phyloP scores from a whole-genome alignment of 2,329 filamentous ascomycete genomes.

The Orbilia blumenaviensis region DNA sequence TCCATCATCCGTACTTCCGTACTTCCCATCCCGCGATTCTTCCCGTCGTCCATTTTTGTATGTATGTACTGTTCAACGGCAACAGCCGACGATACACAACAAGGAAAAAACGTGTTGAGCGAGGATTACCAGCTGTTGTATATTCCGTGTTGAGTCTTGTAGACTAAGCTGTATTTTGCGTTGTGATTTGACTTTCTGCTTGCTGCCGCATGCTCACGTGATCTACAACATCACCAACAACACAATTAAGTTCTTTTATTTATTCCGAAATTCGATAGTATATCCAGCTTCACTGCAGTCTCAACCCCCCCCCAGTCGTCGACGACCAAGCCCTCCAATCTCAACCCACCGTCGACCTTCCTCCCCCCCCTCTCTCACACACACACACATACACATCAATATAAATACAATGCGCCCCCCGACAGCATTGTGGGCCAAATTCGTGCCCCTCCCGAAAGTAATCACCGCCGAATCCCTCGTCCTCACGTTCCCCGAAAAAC shows the following conservation, averaged over 20 bases:
- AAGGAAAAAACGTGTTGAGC: neutral
- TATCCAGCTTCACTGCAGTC: neutral
- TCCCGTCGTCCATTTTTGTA: constrained; percentile 12
- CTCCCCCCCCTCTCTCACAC: too few species aligned
- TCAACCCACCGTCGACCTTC: neutral
- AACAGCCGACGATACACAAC: neutral
- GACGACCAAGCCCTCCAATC: neutral
- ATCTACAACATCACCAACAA: constrained; percentile 7
- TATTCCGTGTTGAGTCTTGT: too few species aligned
- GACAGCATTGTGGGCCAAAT: constrained; percentile 36
- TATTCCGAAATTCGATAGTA: constrained; percentile 15
- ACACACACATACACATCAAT: neutral
- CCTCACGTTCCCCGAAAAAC: constrained; percentile 25
- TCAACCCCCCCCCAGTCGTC: neutral
- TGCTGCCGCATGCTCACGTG: neutral
- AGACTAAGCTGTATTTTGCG: too few species aligned
- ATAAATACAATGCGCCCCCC: constrained; percentile 34
- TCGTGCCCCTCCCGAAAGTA: constrained; percentile 32
- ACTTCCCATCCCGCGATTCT: too few species aligned
- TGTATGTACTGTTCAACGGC: too few species aligned
- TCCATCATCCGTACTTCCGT: neutral
- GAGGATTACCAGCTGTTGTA: neutral
- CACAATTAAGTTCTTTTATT: too few species aligned
- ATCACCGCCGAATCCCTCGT: constrained; percentile 33
- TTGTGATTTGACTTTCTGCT: too few species aligned